A percentile compares a stretch with the other conserved stretches of the same genome.
phyloP scores from a whole-genome alignment of 352 stramenopile genomes.

The Pythium grandisporangium region DNA sequence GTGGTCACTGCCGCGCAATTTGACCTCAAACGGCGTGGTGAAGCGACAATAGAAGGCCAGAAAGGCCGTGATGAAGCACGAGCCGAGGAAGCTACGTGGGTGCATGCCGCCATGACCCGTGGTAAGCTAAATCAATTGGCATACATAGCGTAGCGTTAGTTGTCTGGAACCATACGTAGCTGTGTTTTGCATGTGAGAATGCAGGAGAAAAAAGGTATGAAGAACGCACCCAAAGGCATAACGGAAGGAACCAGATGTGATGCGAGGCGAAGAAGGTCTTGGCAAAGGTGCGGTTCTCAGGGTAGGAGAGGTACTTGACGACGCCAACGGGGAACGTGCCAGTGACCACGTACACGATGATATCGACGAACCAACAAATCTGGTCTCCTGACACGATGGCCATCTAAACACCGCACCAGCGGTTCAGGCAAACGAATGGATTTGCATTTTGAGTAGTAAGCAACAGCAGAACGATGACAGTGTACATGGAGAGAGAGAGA shows the following conservation, averaged over 20 bases:
- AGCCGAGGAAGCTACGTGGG: conserved; percentile 48
- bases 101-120: conserved; percentile 66
- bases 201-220: not conserved
- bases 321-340: conserved; percentile 86
- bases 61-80: conserved; percentile 46
- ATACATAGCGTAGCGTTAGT: not conserved
- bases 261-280: conserved; percentile 80
- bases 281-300: conserved; percentile 69
- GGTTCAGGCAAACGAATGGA: no score
- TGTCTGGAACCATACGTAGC: no score
- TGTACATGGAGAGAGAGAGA: no score
- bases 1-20: conserved; percentile 44
- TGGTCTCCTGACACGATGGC: conserved; percentile 91
- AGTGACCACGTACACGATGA: conserved; percentile 52
- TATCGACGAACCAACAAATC: conserved; percentile 89
- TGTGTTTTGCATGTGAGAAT: no score
- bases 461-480: no score
- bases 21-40: conserved; percentile 60
- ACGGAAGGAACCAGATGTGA: conserved; percentile 73
- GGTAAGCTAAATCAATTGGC: conserved; percentile 45
- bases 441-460: no score
- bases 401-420: conserved; percentile 33
- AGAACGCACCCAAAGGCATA: conserved; percentile 62
- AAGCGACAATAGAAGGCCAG: conserved; percentile 45
- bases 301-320: conserved; percentile 86